Percentiles rank a stretch among this genome's conserved stretches.
Conservation (phyloP, 768 basidiomycete genomes). For the Podaxis rugospora region DNA sequence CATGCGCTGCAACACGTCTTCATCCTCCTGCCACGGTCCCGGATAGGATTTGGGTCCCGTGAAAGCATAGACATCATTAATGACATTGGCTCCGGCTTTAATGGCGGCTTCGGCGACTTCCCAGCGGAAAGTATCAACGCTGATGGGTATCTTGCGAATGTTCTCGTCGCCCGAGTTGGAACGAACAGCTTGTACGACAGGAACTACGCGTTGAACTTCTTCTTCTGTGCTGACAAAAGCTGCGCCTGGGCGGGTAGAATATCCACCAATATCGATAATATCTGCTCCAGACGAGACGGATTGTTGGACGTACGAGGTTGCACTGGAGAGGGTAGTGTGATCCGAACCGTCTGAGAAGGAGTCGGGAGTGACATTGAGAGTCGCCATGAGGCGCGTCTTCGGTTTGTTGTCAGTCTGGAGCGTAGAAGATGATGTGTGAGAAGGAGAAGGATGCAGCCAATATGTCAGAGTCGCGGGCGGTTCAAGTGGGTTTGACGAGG, state of each 20-base stretch:
- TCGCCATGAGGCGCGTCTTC: conserved; percentile 81
- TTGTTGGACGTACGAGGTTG: conserved; percentile 45
- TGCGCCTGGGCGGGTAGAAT: conserved; percentile 86
- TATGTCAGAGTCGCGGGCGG: conserved; percentile 43
- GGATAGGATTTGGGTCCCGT: conserved; percentile 53
- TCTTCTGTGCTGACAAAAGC: conserved; percentile 60
- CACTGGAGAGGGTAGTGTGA: conserved; percentile 47
- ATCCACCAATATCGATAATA: conserved; percentile 91
- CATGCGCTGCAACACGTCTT: conserved; percentile 35
- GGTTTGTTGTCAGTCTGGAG: conserved; percentile 9
- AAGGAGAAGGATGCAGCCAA: conserved; percentile 39
- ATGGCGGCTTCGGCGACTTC: conserved; percentile 74
- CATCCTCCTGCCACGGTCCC: conserved; percentile 13
- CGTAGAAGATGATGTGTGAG: not conserved
- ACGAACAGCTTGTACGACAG: conserved; percentile 61
- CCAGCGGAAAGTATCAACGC: conserved; percentile 87
- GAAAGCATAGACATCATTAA: conserved; percentile 90
- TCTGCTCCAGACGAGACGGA: conserved; percentile 57
- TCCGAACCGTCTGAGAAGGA: conserved; percentile 89
- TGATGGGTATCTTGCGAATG: conserved; percentile 50
- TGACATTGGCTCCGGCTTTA: conserved; percentile 80
- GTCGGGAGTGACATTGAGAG: conserved; percentile 90
- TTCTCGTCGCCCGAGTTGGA: not conserved
- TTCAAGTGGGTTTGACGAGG: conserved; percentile 24
- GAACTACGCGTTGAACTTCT: conserved; percentile 69